Percentiles rank a stretch among this genome's conserved stretches.
Conservation (phyloP, 2,329 filamentous ascomycete genomes). For the Epichloe aotearoae region DNA sequence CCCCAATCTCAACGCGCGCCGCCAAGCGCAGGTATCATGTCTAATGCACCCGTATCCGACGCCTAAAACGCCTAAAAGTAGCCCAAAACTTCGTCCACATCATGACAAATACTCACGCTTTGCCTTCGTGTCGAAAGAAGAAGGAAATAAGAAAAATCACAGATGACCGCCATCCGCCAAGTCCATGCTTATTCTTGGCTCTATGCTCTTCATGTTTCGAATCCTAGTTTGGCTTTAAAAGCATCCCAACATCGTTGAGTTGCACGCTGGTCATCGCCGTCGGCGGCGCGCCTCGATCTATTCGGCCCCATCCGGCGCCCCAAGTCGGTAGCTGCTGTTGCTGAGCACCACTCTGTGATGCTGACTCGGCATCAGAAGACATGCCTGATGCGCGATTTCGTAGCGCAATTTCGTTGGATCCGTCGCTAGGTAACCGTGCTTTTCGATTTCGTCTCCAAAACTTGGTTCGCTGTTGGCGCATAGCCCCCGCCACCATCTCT, state of each 20-base stretch:
- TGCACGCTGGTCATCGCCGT: conserved; percentile 11
- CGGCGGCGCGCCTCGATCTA: conserved; percentile 15
- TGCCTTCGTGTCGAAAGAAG: not conserved
- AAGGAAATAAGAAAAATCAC: not conserved
- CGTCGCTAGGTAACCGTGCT: conserved; percentile 15
- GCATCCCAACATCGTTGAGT: conserved; percentile 22
- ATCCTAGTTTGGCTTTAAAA: conserved; percentile 8
- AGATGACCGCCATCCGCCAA: not conserved
- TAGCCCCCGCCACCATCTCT: conserved; percentile 19
- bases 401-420: conserved; percentile 20
- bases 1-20: not conserved
- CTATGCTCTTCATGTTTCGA: not conserved
- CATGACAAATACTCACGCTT: not conserved
- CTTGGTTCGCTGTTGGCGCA: conserved; percentile 11
- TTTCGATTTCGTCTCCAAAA: conserved; percentile 19
- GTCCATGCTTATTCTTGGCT: not conserved
- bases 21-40: conserved; percentile 5
- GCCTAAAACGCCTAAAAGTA: conserved; percentile 1
- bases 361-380: not conserved
- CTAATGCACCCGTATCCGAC: not conserved
- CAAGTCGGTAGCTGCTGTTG: conserved; percentile 11
- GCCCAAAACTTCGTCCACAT: not conserved
- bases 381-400: conserved; percentile 9
- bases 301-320: conserved; percentile 19
- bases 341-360: not conserved